Percentiles rank a stretch among this genome's conserved stretches.
phyloP scores from a whole-genome alignment of 148 eudicot genomes.

The Chenopodium berlandieri region DNA sequence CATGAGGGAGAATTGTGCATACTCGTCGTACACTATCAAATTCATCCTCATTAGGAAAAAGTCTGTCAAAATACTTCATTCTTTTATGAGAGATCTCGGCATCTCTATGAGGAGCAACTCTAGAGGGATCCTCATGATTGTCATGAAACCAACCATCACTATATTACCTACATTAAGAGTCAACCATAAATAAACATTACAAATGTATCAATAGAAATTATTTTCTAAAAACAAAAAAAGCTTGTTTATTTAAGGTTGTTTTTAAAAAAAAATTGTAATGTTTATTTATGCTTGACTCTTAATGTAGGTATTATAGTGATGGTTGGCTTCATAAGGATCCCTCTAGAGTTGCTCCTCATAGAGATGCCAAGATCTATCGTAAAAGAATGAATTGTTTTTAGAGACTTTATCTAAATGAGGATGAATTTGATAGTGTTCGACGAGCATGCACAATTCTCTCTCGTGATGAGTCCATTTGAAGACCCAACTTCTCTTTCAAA shows the following conservation, averaged over 20 bases:
- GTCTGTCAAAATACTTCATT: not conserved
- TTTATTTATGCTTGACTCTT: no score
- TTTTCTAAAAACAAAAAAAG: no score
- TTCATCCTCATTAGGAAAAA: no score
- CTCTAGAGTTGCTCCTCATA: not conserved
- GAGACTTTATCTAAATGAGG: not conserved
- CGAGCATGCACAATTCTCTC: not conserved
- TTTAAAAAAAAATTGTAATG: no score
- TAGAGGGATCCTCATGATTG: not conserved
- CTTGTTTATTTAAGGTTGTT: no score
- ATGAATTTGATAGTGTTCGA: not conserved
- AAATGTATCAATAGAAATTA: no score
- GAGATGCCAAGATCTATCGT: slow-evolving; percentile 1
- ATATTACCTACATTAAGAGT: no score
- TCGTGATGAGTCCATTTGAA: no score
- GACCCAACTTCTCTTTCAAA: no score
- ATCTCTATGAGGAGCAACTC: slow-evolving; percentile 6
- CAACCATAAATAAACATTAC: no score
- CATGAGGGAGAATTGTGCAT: not conserved
- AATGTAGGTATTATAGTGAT: no score
- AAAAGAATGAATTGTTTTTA: not conserved
- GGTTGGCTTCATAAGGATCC: not conserved
- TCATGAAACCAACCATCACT: no score
- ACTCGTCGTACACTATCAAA: not conserved
- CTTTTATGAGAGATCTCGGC: slow-evolving; percentile 8